phyloP scores from a whole-genome alignment of 257 asterid genomes.

The Jaltomata sinuosa region DNA sequence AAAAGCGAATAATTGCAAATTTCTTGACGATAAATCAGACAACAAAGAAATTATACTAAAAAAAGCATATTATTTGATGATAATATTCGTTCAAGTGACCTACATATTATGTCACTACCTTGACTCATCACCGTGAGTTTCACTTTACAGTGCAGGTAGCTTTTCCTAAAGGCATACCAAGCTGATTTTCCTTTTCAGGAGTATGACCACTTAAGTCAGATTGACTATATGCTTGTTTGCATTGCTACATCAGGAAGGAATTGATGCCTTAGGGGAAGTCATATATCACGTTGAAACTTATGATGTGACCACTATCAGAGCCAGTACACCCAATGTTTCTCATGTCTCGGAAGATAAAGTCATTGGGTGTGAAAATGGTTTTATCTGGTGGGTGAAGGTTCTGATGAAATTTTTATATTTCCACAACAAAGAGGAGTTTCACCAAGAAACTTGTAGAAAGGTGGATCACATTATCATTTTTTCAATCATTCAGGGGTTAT shows the following conservation, averaged over 20 bases:
- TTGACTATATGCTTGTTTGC: background rate
- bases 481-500: too few species aligned
- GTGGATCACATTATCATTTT: slow-evolving; percentile 20
- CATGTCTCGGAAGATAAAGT: slow-evolving; percentile 62
- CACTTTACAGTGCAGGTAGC: slow-evolving; percentile 90
- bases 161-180: background rate
- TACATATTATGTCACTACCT: slow-evolving; percentile 98
- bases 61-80: too few species aligned
- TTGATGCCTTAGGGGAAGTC: slow-evolving; percentile 95
- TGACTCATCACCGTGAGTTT: slow-evolving; percentile 95
- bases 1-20: too few species aligned
- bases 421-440: slow-evolving; percentile 90
- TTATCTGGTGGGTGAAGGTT: slow-evolving; percentile 99
- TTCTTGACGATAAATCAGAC: too few species aligned
- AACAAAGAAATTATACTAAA: too few species aligned
- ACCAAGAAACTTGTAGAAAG: slow-evolving; percentile 94
- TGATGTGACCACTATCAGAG: slow-evolving; percentile 95
- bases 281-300: slow-evolving; percentile 91
- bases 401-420: slow-evolving; percentile 72
- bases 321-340: slow-evolving; percentile 61
- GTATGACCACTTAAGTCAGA: background rate
- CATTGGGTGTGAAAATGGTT: slow-evolving; percentile 97
- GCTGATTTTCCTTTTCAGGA: background rate
- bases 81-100: too few species aligned
- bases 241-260: slow-evolving; percentile 68